Conservation (phyloP, 345 rosid genomes). For the Pistacia atlantica region DNA sequence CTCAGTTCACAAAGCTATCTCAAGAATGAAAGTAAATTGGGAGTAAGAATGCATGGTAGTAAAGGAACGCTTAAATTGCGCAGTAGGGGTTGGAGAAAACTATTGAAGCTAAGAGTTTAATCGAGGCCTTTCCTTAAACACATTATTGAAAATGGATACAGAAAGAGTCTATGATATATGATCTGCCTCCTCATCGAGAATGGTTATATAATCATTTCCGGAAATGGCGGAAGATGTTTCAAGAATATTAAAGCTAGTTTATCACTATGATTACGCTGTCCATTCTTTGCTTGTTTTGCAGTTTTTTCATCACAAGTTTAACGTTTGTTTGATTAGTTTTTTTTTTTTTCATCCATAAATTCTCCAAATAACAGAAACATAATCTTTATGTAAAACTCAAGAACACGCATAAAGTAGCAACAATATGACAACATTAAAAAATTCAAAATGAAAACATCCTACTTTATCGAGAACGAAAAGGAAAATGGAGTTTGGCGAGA, state of each 20-base stretch:
- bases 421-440: too few species aligned
- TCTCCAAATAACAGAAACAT: background rate
- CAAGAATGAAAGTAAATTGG: background rate
- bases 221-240: too few species aligned
- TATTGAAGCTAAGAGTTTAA: background rate
- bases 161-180: background rate
- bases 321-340: background rate
- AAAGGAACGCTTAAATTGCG: background rate
- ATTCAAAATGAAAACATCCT: background rate
- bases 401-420: background rate
- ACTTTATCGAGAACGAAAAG: constrained; percentile 8
- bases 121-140: background rate
- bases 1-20: background rate
- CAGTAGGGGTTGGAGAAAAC: background rate
- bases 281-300: background rate
- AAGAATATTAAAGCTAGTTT: too few species aligned
- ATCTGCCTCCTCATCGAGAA: background rate
- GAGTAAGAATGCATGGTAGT: background rate
- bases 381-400: background rate
- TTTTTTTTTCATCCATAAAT: background rate
- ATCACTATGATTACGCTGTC: background rate
- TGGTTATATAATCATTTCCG: too few species aligned
- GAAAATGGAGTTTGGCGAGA: background rate
- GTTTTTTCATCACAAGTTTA: background rate
- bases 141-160: background rate